Conservation (phyloP, 306 rosid species). For the Nissolia schottii region DNA sequence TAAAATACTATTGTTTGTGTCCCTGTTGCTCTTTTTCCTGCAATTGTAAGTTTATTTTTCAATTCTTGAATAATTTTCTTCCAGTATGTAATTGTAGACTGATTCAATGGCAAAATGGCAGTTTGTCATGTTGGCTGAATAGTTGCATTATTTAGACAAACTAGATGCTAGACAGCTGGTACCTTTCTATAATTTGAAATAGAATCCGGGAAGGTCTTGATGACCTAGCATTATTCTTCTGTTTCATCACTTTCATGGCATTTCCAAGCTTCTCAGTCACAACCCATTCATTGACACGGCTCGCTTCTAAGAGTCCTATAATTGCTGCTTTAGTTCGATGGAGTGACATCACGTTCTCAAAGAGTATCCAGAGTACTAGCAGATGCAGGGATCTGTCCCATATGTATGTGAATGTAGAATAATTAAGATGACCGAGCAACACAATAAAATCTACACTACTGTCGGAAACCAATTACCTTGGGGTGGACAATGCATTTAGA, state of each 20-base stretch:
- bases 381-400: slow-evolving; percentile 47
- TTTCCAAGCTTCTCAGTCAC: slow-evolving; percentile 59
- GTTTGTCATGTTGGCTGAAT: slow-evolving; percentile 6
- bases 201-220: slow-evolving; percentile 24
- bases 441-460: slow-evolving; percentile 9
- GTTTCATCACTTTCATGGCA: slow-evolving; percentile 35
- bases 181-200: slow-evolving; percentile 37
- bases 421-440: neutral
- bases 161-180: neutral
- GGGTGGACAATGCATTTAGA: slow-evolving; percentile 51
- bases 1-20: neutral
- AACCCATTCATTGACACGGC: slow-evolving; percentile 56
- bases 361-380: slow-evolving; percentile 54
- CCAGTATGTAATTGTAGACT: neutral
- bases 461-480: slow-evolving; percentile 38
- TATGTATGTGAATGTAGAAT: slow-evolving; percentile 4
- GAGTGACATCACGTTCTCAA: slow-evolving; percentile 59
- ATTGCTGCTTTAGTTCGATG: slow-evolving; percentile 59
- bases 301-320: slow-evolving; percentile 51
- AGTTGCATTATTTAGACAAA: slow-evolving; percentile 14
- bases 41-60: slow-evolving; percentile 3
- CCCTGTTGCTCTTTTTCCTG: neutral
- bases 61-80: neutral
- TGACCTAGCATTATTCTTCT: slow-evolving; percentile 31
- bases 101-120: slow-evolving; percentile 2